Evolutionary conservation across 129 eudicot genomes (phyloP).

Genomic region (Flaveria linearis): DNA sequence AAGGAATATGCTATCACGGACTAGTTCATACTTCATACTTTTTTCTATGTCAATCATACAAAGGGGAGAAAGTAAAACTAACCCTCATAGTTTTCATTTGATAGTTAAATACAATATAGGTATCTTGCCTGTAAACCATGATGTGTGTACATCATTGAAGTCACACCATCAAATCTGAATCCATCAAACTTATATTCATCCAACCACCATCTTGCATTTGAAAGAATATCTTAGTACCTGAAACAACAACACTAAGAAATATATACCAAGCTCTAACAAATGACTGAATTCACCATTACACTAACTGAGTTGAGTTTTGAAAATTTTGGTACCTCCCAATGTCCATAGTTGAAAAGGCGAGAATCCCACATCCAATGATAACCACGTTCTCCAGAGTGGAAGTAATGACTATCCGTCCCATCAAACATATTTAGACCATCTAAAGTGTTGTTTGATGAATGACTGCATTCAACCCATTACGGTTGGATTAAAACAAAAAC

Average conservation of each 20-base stretch:
- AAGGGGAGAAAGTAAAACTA: background rate
- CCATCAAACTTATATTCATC: constrained; percentile 98
- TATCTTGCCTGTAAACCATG: constrained; percentile 81
- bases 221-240: constrained; percentile 90
- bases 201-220: constrained; percentile 99
- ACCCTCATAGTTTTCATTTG: background rate
- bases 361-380: constrained; percentile 99
- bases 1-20: background rate
- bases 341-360: constrained; percentile 94
- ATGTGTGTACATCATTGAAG: constrained; percentile 99
- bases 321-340: constrained; percentile 75
- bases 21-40: background rate
- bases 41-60: background rate
- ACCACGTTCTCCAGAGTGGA: constrained; percentile 95
- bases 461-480: constrained; percentile 53
- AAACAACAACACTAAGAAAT: constrained; percentile 20
- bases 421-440: constrained; percentile 99
- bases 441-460: constrained; percentile 83
- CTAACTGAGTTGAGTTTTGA: background rate
- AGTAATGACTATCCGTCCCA: constrained; percentile 91
- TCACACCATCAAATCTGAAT: constrained; percentile 98
- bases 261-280: background rate
- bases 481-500: constrained; percentile 13
- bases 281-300: background rate
- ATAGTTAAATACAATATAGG: constrained; percentile 8